These are phyloP conservation scores for Didymella sp. DNA, from an alignment of 2,329 filamentous ascomycete genomes.

Conservation along the genomic window DNA sequence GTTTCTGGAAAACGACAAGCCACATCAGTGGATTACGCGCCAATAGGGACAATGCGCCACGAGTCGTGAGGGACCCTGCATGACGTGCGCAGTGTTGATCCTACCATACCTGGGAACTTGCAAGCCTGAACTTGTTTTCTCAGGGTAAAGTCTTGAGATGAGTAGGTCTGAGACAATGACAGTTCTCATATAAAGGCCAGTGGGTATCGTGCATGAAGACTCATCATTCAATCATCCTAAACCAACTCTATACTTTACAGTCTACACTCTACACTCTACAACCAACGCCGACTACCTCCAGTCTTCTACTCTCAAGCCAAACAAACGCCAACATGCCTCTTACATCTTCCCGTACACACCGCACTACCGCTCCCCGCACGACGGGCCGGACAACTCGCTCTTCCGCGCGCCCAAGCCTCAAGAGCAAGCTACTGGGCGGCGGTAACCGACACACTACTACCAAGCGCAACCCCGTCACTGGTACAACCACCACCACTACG, in stretches of 20 bases:
- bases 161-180: constrained; percentile 1
- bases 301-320: constrained; percentile 6
- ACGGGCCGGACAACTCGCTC: constrained; percentile 44
- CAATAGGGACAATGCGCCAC: constrained; percentile 29
- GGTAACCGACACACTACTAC: constrained; percentile 46
- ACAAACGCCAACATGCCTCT: constrained; percentile 39
- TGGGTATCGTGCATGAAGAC: neutral
- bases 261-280: too few species aligned
- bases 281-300: neutral
- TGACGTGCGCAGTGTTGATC: constrained; percentile 31
- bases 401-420: constrained; percentile 57
- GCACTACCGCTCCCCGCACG: constrained; percentile 39
- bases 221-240: neutral
- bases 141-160: constrained; percentile 7
- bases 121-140: constrained; percentile 32
- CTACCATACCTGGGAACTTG: constrained; percentile 3
- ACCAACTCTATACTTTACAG: too few species aligned
- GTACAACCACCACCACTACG: constrained; percentile 48
- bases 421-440: constrained; percentile 60
- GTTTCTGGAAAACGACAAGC: constrained; percentile 19
- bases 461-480: constrained; percentile 46
- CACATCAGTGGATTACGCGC: constrained; percentile 16
- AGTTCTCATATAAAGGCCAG: constrained; percentile 20
- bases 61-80: constrained; percentile 30
- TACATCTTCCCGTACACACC: constrained; percentile 30